Evolutionary conservation across 73 alveolate species (phyloP).

Genomic region (Halteria grandinella): DNA sequence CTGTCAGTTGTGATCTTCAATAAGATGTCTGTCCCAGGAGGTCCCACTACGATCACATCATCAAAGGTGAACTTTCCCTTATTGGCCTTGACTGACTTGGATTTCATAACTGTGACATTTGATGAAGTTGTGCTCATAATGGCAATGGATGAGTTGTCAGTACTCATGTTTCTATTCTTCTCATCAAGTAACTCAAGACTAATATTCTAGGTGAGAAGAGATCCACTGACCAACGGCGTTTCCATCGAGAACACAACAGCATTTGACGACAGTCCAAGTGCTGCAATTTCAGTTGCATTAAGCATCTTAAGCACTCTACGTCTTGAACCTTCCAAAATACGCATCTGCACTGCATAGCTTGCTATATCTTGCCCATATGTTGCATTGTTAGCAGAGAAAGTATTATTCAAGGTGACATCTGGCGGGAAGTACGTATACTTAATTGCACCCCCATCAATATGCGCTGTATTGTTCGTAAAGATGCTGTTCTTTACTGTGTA

Average conservation of each 20-base stretch:
- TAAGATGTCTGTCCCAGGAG: slow-evolving; percentile 4
- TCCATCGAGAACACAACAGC: neutral
- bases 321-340: too few species aligned
- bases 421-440: slow-evolving; percentile 12
- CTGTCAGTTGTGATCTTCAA: neutral
- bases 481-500: neutral
- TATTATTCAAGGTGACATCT: neutral
- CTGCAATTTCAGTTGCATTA: neutral
- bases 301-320: too few species aligned
- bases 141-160: slow-evolving; percentile 16
- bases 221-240: slow-evolving; percentile 8
- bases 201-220: neutral
- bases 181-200: neutral
- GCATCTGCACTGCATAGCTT: slow-evolving; percentile 20
- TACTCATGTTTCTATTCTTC: neutral
- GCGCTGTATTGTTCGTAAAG: slow-evolving; percentile 6
- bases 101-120: neutral
- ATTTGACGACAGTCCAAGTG: neutral
- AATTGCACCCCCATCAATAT: slow-evolving; percentile 24
- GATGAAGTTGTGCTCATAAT: neutral
- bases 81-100: slow-evolving; percentile 9
- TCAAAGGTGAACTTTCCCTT: slow-evolving; percentile 23
- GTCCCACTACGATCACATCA: slow-evolving; percentile 27
- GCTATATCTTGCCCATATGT: slow-evolving; percentile 24
- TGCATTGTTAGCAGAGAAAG: slow-evolving; percentile 1